Base-by-base conservation (phyloP, 2,329 filamentous ascomycete species). In the Xylaria digitata region DNA sequence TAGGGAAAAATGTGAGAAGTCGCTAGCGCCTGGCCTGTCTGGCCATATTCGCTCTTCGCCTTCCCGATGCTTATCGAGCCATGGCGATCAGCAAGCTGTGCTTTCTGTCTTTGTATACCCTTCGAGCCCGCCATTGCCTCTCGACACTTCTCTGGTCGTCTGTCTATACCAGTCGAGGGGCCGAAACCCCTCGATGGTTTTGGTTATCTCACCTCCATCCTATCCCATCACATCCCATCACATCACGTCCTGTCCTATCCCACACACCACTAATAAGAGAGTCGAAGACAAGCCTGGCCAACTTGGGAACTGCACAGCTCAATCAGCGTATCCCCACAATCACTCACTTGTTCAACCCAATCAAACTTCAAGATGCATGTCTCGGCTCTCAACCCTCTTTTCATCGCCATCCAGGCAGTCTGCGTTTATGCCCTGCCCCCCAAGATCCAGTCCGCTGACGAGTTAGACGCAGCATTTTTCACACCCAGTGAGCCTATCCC, bases 391-490 rank as follows among this genome's bases (percentile, higher is more conserved):
- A 34, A 48, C 43, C 17, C 63, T 53, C 37, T 69, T n/a, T 63
- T 59, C 62, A 23, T 71, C 17, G 61, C 64, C 61, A 34, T 61
- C 32, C 64, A 63, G 64, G 64, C 61, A 45, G n/a, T 43, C 52
- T 50, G 49, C 15, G 46, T 67, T 30, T 60, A n/a, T 61, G 69
- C 64, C 7, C 50, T 69, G 17, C 69, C 69, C n/a, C 66, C 67
- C 42, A 68, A 58, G 48, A 15, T 46, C 23, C 54, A 61, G 32
- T 17, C 32, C 17, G 23, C n/a, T 32, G 57, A 53, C 40, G 66
- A 2, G n/a, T 6, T 61, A 4, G 63, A 66, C 42, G 7, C 11
- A 37, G 30, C 30, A 32, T 32, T 50, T 19, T 68, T 68, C 52
- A 62, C 50, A 13, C 64, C 69, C 46, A 43, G 61, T 34, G 42